phyloP scores from a whole-genome alignment of 495 filamentous ascomycete genomes.

The Parathielavia hyrcaniae region DNA sequence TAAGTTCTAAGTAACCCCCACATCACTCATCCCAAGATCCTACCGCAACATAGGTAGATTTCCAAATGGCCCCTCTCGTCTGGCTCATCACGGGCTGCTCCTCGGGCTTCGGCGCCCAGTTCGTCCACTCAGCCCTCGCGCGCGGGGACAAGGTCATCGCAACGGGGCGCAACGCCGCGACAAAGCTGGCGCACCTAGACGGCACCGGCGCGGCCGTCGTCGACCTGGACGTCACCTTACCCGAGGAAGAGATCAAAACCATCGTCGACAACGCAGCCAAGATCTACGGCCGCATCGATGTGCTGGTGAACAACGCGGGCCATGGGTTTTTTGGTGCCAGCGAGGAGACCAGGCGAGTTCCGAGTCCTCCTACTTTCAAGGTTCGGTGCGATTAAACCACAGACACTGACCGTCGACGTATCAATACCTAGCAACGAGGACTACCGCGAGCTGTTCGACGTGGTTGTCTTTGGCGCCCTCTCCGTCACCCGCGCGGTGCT shows the following conservation, averaged over 20 bases:
- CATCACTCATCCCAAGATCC: background rate
- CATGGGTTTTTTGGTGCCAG: slow-evolving; percentile 40
- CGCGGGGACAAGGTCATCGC: slow-evolving; percentile 46
- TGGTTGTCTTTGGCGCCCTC: slow-evolving; percentile 45
- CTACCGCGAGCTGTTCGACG: slow-evolving; percentile 30
- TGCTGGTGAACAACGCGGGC: slow-evolving; percentile 48
- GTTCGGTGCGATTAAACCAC: background rate
- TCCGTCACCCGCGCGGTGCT: slow-evolving; percentile 42
- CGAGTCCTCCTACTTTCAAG: too few relatives aligned
- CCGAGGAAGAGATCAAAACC: slow-evolving; percentile 27
- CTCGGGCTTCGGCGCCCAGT: slow-evolving; percentile 45
- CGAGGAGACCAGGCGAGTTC: slow-evolving; percentile 37
- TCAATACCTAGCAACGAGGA: slow-evolving; percentile 7
- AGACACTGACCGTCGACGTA: background rate
- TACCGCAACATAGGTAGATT: background rate
- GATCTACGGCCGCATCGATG: slow-evolving; percentile 40
- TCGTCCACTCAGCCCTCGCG: slow-evolving; percentile 39
- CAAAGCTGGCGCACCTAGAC: background rate
- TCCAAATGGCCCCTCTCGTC: slow-evolving; percentile 15
- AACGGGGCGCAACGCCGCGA: slow-evolving; percentile 27
- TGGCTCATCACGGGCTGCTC: slow-evolving; percentile 52
- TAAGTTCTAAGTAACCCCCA: too few relatives aligned
- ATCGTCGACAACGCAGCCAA: slow-evolving; percentile 24
- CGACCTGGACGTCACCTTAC: slow-evolving; percentile 35
- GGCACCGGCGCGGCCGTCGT: slow-evolving; percentile 22